A percentile compares a stretch with the other conserved stretches of the same genome.
phyloP scores from a whole-genome alignment of 371 early-diverging fungal genomes.

The Ordospora colligata region DNA sequence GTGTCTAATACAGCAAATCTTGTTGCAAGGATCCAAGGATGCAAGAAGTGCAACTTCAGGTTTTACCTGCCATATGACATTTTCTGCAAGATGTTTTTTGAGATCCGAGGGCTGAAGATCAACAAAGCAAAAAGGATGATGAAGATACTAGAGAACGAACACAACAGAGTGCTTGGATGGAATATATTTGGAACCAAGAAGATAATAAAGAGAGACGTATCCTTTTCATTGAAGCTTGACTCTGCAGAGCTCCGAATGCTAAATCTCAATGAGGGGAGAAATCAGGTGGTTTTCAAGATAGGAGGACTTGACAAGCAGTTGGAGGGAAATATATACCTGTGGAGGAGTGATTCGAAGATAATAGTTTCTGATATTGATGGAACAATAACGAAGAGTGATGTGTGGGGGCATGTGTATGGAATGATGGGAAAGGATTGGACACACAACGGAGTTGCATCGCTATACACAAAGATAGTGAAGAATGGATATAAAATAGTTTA shows the following conservation, averaged over 20 bases:
- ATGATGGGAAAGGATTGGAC: constrained; percentile 98
- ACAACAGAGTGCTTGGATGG: constrained; percentile 49
- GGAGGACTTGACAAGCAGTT: constrained; percentile 63
- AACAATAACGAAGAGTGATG: constrained; percentile 90
- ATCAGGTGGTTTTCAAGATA: constrained; percentile 78
- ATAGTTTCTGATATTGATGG: constrained; percentile 97
- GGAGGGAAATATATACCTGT: constrained; percentile 74
- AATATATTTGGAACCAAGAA: constrained; percentile 54
- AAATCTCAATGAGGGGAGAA: constrained; percentile 72
- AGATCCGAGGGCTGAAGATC: constrained; percentile 6
- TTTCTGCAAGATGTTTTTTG: constrained; percentile 48
- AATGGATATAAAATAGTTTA: constrained; percentile 93
- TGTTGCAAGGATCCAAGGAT: constrained; percentile 35
- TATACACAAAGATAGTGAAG: constrained; percentile 79
- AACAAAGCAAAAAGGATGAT: constrained; percentile 28
- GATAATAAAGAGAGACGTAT: constrained; percentile 57
- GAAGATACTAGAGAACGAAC: constrained; percentile 41
- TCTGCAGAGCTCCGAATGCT: constrained; percentile 64
- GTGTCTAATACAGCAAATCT: constrained; percentile 25
- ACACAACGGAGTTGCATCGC: constrained; percentile 81
- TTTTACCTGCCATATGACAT: constrained; percentile 42
- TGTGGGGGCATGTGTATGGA: constrained; percentile 84
- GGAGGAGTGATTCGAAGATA: constrained; percentile 72
- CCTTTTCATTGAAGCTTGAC: constrained; percentile 36
- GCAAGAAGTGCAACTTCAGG: constrained; percentile 2